A percentile compares a stretch with the other conserved stretches of the same genome.
Conservation (phyloP, 208 protist species). For the Trypanosomatidae sp. region DNA sequence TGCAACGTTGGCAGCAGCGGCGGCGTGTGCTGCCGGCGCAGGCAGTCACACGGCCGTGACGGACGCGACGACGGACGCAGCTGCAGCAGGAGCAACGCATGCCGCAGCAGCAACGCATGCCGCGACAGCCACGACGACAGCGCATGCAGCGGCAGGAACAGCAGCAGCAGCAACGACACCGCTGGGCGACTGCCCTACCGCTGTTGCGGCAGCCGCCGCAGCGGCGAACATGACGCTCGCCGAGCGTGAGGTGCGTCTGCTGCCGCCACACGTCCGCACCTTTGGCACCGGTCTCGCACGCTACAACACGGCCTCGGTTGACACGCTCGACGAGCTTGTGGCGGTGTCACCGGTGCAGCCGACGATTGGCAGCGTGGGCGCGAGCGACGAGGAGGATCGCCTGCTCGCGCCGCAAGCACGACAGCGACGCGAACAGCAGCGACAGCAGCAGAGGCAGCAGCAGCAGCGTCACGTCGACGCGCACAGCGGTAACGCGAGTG, state of each 20-base stretch:
- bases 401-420: too few species aligned
- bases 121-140: not conserved
- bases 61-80: not conserved
- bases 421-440: too few species aligned
- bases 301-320: conserved; percentile 1
- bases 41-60: not conserved
- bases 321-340: too few species aligned
- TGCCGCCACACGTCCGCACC: conserved; percentile 9
- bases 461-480: too few species aligned
- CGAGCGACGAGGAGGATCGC: too few species aligned
- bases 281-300: conserved; percentile 38
- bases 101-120: not conserved
- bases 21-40: too few species aligned
- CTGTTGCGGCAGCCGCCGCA: conserved; percentile 4
- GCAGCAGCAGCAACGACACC: not conserved
- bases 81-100: conserved; percentile 3
- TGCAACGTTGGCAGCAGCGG: too few species aligned
- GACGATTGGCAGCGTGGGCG: not conserved
- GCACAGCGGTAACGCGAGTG: too few species aligned
- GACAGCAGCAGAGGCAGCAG: too few species aligned
- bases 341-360: too few species aligned
- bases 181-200: too few species aligned
- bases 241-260: conserved; percentile 21
- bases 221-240: conserved; percentile 9
- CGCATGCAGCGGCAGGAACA: conserved; percentile 1